Conservation (phyloP, 2,329 filamentous ascomycete genomes). For the Fusarium brevicatenulatum region DNA sequence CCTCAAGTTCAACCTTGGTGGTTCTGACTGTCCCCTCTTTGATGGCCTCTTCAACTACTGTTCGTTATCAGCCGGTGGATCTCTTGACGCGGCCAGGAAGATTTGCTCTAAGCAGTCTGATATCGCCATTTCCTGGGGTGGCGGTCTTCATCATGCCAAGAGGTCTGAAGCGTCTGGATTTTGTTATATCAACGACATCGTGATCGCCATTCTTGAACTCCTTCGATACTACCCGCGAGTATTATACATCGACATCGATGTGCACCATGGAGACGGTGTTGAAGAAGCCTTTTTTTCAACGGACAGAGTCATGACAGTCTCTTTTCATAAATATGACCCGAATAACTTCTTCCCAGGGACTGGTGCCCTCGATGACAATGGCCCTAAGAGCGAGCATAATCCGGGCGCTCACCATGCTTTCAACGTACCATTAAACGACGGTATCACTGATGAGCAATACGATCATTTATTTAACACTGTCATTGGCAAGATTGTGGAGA, state of each 20-base stretch:
- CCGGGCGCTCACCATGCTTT: slow-evolving; percentile 88
- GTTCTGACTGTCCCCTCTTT: slow-evolving; percentile 95
- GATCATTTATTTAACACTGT: slow-evolving; percentile 84
- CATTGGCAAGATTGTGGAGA: slow-evolving; percentile 79
- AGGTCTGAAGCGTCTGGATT: slow-evolving; percentile 94
- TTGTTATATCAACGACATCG: slow-evolving; percentile 99
- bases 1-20: slow-evolving; percentile 83
- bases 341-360: slow-evolving; percentile 88
- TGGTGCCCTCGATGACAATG: slow-evolving; percentile 86
- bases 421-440: slow-evolving; percentile 90
- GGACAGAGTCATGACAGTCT: slow-evolving; percentile 90
- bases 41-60: slow-evolving; percentile 96
- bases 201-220: slow-evolving; percentile 89
- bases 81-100: slow-evolving; percentile 89
- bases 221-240: slow-evolving; percentile 85
- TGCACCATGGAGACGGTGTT: slow-evolving; percentile 90
- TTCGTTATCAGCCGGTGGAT: slow-evolving; percentile 90
- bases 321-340: slow-evolving; percentile 96
- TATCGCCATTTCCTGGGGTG: slow-evolving; percentile 98
- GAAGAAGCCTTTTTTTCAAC: slow-evolving; percentile 92
- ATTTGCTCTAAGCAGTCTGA: slow-evolving; percentile 87
- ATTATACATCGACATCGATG: slow-evolving; percentile 93
- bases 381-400: slow-evolving; percentile 83
- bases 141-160: slow-evolving; percentile 95
- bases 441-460: slow-evolving; percentile 92